Evolutionary conservation across 495 filamentous ascomycete genomes (phyloP), one percentile per base, ranked within the genome.

Genomic region (Stereocaulon alpinum): DNA sequence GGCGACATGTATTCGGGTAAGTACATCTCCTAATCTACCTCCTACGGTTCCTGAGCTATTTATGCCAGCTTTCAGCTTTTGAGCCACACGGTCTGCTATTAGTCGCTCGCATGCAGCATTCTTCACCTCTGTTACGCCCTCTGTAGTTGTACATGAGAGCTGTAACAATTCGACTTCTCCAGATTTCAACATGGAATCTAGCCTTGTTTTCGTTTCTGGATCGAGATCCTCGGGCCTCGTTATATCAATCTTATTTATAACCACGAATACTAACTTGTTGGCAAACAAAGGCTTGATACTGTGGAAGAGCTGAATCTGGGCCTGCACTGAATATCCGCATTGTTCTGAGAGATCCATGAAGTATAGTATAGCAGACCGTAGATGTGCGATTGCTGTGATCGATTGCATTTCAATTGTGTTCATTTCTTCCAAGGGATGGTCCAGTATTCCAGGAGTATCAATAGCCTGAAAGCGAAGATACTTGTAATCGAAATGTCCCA

Each of bases 381-480:
- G 76, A 79, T 98, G 93, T 45, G 93, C 93, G 73, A 98, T 94
- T 11, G 93, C 93, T 14, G 92, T 96, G 62, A 98, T 96, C 17
- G 86, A 91, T 71, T 90, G 93, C 91, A 97, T 96, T 73, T 98
- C 94, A 70, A 98, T 98, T 11, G 93, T 96, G 75, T 97, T 98
- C 93, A 98, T 98, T 75, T 98, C 93, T 73, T 97, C 94, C 11
- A 98, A 80, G 15, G 93, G 94, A 70, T 98, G 94, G 68, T 98
- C 93, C 58, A 97, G 77, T 69, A 98, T 95, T 72, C 93, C 93
- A 14, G 92, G 92, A 63, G 80, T 95, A 81, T 81, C 89, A 72
- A 88, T 93, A 64, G 83, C 86, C 71, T 93, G 88, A 76, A 95
- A 96, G 50, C 91, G 85, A 49, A 96, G 80, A 74, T 95, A 97